Conservation (phyloP, 2,329 filamentous ascomycete species). For the Aspergillus ruber region DNA sequence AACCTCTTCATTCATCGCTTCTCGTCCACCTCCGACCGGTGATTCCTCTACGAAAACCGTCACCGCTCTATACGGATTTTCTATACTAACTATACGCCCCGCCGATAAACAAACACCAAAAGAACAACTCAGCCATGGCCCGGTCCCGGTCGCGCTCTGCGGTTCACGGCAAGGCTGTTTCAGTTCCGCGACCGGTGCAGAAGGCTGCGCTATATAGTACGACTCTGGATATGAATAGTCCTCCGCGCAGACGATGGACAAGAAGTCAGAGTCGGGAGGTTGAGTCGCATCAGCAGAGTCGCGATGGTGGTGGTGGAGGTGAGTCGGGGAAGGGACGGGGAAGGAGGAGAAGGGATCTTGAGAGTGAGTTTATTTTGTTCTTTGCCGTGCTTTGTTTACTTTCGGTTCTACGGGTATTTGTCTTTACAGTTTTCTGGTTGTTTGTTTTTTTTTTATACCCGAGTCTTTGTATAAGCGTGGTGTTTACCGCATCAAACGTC, state of each 20-base stretch:
- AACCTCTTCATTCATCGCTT: no score
- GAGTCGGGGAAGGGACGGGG: constrained; percentile 3
- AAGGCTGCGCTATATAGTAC: neutral
- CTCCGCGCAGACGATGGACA: constrained; percentile 21
- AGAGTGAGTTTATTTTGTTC: constrained; percentile 3
- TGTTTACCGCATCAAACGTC: neutral
- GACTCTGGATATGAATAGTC: neutral
- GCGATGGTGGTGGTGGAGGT: constrained; percentile 2
- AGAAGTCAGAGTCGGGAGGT: constrained; percentile 35
- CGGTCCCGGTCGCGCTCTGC: neutral
- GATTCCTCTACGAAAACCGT: no score
- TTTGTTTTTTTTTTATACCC: neutral
- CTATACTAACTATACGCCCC: neutral
- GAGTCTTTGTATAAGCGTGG: neutral
- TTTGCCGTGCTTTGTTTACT: neutral
- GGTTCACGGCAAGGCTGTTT: neutral
- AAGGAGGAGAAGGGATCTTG: constrained; percentile 1
- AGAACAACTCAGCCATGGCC: neutral
- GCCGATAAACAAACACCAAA: neutral
- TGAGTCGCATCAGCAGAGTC: constrained; percentile 7
- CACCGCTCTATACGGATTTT: neutral
- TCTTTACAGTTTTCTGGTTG: neutral
- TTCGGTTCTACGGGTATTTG: neutral
- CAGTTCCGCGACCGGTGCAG: neutral
- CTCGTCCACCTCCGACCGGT: no score